Conservation (phyloP, 345 rosid species). For the Eutrema japonicum region DNA sequence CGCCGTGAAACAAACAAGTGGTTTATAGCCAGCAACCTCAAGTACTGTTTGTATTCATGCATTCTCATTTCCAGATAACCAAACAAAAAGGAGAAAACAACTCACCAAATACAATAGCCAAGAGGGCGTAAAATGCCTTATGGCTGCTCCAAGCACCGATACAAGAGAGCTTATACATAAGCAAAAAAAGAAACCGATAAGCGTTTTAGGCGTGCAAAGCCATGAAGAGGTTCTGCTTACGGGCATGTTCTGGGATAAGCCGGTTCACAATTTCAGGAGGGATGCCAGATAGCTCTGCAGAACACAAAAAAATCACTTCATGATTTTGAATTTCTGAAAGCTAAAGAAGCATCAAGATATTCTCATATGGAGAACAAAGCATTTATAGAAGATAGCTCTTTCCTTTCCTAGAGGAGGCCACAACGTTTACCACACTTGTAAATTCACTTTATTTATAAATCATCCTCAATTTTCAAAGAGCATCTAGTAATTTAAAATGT, state of each 20-base stretch:
- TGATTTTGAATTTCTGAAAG: background rate
- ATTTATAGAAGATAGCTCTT: background rate
- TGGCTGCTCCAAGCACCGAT: conserved; percentile 22
- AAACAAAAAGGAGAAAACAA: background rate
- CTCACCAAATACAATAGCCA: conserved; percentile 35
- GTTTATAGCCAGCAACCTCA: conserved; percentile 35
- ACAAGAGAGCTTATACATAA: conserved; percentile 37
- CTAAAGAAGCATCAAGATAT: background rate
- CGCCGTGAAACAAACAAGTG: conserved; percentile 32
- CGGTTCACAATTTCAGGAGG: conserved; percentile 64
- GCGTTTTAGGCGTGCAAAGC: conserved; percentile 63
- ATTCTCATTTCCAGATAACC: conserved; percentile 29
- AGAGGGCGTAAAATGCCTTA: conserved; percentile 1
- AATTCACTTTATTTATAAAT: background rate
- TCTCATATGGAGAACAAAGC: background rate
- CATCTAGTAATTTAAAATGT: background rate
- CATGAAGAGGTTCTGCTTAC: conserved; percentile 91
- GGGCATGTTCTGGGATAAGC: conserved; percentile 87
- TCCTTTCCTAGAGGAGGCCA: conserved; percentile 1
- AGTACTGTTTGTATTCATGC: conserved; percentile 32
- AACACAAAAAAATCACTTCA: background rate
- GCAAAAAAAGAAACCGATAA: conserved; percentile 5
- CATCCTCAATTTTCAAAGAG: conserved; percentile 2
- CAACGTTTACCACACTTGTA: background rate
- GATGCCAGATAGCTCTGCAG: conserved; percentile 76